Evolutionary conservation across 2,329 filamentous ascomycete genomes (phyloP).

Genomic region (Diatrype stigma): DNA sequence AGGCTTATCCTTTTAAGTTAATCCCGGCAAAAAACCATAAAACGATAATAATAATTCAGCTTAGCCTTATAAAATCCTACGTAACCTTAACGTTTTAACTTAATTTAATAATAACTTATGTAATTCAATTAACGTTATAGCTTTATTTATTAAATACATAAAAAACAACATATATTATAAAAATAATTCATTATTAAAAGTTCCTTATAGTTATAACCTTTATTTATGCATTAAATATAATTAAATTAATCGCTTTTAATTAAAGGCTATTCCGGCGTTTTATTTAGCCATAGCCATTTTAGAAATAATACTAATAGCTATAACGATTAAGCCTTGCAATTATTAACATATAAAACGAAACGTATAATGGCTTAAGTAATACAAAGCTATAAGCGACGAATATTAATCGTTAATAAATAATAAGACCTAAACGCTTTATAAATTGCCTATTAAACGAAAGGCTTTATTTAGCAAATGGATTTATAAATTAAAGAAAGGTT

Average conservation of each 20-base stretch:
- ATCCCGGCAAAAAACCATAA: not conserved
- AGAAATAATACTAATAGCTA: too few relatives aligned
- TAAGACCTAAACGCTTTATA: not conserved
- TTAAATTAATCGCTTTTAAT: too few relatives aligned
- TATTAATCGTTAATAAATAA: slow-evolving; percentile 6
- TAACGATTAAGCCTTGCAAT: not conserved
- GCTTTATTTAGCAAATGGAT: not conserved
- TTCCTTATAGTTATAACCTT: too few relatives aligned
- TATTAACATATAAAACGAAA: slow-evolving; percentile 4
- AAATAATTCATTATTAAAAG: too few relatives aligned
- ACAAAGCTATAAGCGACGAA: slow-evolving; percentile 4
- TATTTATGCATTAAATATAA: too few relatives aligned
- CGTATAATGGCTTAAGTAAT: not conserved
- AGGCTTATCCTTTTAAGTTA: not conserved
- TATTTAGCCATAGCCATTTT: too few relatives aligned
- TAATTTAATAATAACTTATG: too few relatives aligned
- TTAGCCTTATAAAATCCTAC: slow-evolving; percentile 1
- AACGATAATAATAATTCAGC: not conserved
- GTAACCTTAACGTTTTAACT: not conserved
- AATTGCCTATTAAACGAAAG: not conserved
- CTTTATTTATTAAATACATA: too few relatives aligned
- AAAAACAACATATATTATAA: too few relatives aligned
- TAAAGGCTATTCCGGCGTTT: too few relatives aligned
- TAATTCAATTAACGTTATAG: too few relatives aligned
- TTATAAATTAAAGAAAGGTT: not conserved